Base-by-base conservation (phyloP, 2,329 filamentous ascomycete genomes). In the Fusarium nematophilum region DNA sequence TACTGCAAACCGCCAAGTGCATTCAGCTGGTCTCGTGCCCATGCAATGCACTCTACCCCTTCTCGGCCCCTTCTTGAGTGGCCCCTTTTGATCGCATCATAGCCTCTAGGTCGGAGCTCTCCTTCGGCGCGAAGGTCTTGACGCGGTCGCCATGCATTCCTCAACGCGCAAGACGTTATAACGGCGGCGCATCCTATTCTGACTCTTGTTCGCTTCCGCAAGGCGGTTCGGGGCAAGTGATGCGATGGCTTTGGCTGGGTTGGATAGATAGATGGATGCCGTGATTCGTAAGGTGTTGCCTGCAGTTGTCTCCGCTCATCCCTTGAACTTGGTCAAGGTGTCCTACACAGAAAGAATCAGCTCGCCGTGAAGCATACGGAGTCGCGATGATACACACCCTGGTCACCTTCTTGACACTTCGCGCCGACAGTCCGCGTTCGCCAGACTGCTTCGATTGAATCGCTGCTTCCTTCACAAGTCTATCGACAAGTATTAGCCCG, bases 381-480 rank as follows among this genome's bases (percentile, higher is more conserved):
- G 49, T 21, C 18, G 17, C 17, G 7, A 33, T 30, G 34, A 34
- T 53, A 76, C 86, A 57, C 78, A 92, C 90, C 74, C 89, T 86
- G 3, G 91, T 90, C 39, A 91, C 91, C 72, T 90, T 93, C 73
- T 87, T 87, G 42, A 96, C 85, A 59, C 89, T 90, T 69, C 87
- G 87, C 3, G 90, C 88, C n/a, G 89, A 90, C 53, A 96, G 81
- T 5, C 85, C 85, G 65, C 86, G 86, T 71, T 95, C 91, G 17
- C 90, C 90, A 10, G 85, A 81, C 72, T 89, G 86, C 70, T 91
- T 92, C 43, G 90, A 87, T 68, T 88, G 85, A 59, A 94, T 94
- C 2, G 85, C 83, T 1, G 92, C 90, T 77, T 95, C 92, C 64
- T 90, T 92, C 73, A 96, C 84, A 46, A 96, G 80, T 36, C 91